Evolutionary conservation across 2,329 filamentous ascomycete genomes (phyloP).

Genomic region (Diaporthe velutina): DNA sequence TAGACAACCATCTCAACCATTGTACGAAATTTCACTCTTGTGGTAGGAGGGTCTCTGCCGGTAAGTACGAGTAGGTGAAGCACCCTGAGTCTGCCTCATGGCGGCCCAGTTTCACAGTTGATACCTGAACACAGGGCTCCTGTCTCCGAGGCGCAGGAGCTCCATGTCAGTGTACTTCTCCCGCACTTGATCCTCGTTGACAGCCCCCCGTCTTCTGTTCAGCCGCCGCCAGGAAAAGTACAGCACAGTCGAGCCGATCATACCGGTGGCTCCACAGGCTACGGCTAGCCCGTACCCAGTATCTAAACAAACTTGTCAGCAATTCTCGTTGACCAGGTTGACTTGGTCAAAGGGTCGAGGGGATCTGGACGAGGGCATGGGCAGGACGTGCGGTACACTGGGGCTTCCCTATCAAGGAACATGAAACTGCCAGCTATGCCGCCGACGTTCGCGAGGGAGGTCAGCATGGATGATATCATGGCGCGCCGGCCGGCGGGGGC

Average conservation of each 20-base stretch:
- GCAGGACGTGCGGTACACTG: neutral
- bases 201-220: neutral
- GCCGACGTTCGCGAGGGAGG: constrained; percentile 8
- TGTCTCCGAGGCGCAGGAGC: constrained; percentile 13
- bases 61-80: neutral
- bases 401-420: constrained; percentile 21
- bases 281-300: constrained; percentile 17
- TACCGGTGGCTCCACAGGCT: neutral
- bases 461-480: neutral
- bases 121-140: constrained; percentile 24
- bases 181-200: neutral
- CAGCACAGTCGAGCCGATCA: neutral
- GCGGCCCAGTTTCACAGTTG: constrained; percentile 10
- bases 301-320: neutral
- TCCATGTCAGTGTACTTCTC: constrained; percentile 16
- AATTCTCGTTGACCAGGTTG: neutral
- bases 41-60: neutral
- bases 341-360: accelerated
- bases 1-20: neutral
- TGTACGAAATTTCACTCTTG: neutral
- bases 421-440: constrained; percentile 29
- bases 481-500: constrained; percentile 23
- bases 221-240: neutral
- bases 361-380: neutral
- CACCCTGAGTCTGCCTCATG: neutral